Conservation (phyloP, 1,139 yeast species). For the Suhomyces bribrorum region DNA sequence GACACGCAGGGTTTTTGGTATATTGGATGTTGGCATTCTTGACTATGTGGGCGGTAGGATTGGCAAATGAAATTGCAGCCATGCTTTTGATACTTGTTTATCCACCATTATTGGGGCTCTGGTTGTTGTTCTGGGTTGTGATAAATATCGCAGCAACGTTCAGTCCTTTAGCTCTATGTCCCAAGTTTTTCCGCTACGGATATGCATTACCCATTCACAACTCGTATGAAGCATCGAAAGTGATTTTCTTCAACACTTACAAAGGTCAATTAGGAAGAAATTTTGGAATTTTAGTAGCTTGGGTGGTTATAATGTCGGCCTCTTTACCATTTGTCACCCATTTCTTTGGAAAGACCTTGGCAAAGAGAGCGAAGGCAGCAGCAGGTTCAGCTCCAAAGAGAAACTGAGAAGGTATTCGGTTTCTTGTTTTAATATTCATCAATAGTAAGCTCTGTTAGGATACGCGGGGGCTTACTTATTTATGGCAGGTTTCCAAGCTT, state of each 20-base stretch:
- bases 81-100: slow-evolving; percentile 31
- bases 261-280: slow-evolving; percentile 59
- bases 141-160: slow-evolving; percentile 62
- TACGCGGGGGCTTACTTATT: too few species aligned
- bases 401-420: too few species aligned
- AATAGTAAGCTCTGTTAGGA: too few species aligned
- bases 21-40: slow-evolving; percentile 46
- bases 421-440: too few species aligned
- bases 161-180: slow-evolving; percentile 55
- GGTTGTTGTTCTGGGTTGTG: slow-evolving; percentile 66
- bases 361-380: slow-evolving; percentile 20
- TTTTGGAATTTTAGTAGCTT: slow-evolving; percentile 56
- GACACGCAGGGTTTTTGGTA: slow-evolving; percentile 44
- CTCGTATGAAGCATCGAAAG: slow-evolving; percentile 55
- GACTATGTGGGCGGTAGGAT: slow-evolving; percentile 48
- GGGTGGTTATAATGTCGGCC: slow-evolving; percentile 48
- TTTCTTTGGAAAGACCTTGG: slow-evolving; percentile 31
- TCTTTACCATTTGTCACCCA: slow-evolving; percentile 44
- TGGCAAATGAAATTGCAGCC: slow-evolving; percentile 41
- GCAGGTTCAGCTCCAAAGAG: neutral
- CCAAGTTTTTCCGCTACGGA: slow-evolving; percentile 60
- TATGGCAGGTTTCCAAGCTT: too few species aligned
- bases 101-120: slow-evolving; percentile 48
- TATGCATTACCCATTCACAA: slow-evolving; percentile 67
- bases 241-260: slow-evolving; percentile 56